Percentiles rank a stretch among this genome's conserved stretches.
phyloP scores from a whole-genome alignment of 1,284 basidiomycete species.

The Cutaneotrichosporon arboriforme region DNA sequence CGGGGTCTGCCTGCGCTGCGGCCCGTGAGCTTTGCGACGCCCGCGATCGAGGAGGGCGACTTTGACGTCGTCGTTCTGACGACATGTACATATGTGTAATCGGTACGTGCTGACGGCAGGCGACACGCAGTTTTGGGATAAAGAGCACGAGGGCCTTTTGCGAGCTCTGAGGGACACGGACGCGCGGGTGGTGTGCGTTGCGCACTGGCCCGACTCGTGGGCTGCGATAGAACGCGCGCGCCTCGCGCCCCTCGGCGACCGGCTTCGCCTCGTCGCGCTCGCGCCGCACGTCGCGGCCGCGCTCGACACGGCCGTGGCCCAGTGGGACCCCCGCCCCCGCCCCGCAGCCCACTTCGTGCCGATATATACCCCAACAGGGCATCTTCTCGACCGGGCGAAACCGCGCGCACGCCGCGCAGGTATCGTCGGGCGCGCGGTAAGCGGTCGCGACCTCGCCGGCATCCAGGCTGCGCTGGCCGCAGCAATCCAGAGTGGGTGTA shows the following conservation, averaged over 20 bases:
- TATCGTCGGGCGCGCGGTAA: neutral
- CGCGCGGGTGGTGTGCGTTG: neutral
- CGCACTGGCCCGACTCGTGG: neutral
- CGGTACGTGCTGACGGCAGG: neutral
- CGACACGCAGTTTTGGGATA: neutral
- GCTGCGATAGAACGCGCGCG: neutral
- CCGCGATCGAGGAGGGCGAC: neutral
- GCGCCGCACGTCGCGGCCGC: neutral
- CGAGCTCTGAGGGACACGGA: neutral
- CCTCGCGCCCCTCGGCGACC: neutral
- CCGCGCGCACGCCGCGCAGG: neutral
- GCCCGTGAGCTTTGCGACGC: neutral
- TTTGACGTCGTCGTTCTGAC: neutral
- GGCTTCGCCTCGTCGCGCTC: neutral
- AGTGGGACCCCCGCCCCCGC: neutral
- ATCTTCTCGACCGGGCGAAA: neutral
- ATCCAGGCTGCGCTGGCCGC: neutral
- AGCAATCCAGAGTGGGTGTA: neutral
- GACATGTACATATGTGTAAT: neutral
- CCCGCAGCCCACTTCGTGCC: neutral
- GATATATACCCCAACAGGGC: neutral
- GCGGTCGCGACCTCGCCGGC: neutral
- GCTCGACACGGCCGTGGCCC: neutral
- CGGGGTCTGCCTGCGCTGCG: neutral
- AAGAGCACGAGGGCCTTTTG: neutral